phyloP scores from a whole-genome alignment of 768 basidiomycete species.

The Lepiota venenata region DNA sequence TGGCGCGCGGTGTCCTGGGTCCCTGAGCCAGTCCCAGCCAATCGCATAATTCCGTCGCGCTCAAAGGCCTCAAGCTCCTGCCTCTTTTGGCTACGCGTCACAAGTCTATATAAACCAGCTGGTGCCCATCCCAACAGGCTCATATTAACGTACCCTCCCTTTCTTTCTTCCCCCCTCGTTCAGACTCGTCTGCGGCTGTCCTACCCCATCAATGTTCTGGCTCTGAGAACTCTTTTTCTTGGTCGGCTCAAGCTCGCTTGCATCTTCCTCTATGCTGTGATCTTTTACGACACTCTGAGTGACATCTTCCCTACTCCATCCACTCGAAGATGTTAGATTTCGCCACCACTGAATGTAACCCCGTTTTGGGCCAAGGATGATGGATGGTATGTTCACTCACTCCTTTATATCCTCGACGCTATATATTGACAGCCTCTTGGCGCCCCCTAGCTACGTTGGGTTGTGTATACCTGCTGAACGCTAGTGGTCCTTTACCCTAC shows the following conservation, averaged over 20 bases:
- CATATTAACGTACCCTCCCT: conserved; percentile 1
- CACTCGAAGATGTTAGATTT: too few relatives aligned
- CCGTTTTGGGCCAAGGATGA: too few relatives aligned
- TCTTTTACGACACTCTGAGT: neutral
- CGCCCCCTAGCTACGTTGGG: too few relatives aligned
- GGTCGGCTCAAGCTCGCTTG: conserved; percentile 6
- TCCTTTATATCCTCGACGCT: too few relatives aligned
- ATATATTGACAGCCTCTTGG: neutral
- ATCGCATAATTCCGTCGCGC: conserved; percentile 45
- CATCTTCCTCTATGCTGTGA: neutral
- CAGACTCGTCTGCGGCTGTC: neutral
- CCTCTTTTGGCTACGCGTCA: conserved; percentile 13
- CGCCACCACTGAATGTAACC: too few relatives aligned
- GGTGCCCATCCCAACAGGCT: neutral
- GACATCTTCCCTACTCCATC: neutral
- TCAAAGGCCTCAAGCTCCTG: conserved; percentile 37
- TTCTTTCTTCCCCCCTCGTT: conserved; percentile 3
- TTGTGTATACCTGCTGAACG: too few relatives aligned
- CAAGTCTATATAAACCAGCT: conserved; percentile 21
- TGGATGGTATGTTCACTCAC: too few relatives aligned
- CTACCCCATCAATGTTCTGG: neutral
- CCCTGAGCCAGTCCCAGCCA: conserved; percentile 27
- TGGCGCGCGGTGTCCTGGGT: conserved; percentile 32
- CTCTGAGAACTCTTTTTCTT: conserved; percentile 3
- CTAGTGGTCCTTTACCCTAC: too few relatives aligned